These are phyloP conservation scores for Tulasnella sp. DNA, from an alignment of 768 basidiomycete species.

Conservation along the genomic window DNA sequence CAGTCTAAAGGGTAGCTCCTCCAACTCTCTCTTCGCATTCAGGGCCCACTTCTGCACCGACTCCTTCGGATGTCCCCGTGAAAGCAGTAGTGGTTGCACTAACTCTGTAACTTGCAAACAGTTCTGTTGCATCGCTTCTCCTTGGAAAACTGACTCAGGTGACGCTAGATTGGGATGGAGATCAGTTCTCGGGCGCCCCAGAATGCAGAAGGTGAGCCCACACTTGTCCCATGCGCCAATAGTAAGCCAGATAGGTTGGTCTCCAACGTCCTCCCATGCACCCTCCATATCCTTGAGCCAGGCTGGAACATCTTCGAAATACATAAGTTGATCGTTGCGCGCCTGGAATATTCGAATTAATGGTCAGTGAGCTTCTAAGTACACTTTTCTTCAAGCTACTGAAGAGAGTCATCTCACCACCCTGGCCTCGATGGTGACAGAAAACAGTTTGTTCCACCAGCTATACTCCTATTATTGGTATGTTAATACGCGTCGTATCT, in stretches of 20 bases:
- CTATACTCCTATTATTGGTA: background rate
- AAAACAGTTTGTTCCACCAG: background rate
- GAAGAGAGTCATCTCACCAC: no score
- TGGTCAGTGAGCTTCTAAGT: background rate
- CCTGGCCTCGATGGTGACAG: background rate
- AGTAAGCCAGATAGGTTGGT: no score
- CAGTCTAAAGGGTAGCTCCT: no score
- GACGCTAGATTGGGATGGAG: background rate
- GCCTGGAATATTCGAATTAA: no score
- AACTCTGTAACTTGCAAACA: background rate
- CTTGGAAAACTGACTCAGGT: background rate
- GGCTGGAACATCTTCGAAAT: no score
- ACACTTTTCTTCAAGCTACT: no score
- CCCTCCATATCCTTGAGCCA: no score
- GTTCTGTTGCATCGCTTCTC: background rate
- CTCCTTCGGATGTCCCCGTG: background rate
- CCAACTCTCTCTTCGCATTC: background rate
- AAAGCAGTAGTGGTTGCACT: background rate
- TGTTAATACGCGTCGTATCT: no score
- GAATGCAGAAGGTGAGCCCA: background rate
- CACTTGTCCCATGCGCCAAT: no score
- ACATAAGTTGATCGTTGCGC: no score
- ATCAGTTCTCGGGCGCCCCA: background rate
- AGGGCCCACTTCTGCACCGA: background rate
- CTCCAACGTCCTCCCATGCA: no score